These are phyloP conservation scores for Pseudoneurospora amorphoporcata DNA, from an alignment of 495 filamentous ascomycete species.

Conservation along the genomic window DNA sequence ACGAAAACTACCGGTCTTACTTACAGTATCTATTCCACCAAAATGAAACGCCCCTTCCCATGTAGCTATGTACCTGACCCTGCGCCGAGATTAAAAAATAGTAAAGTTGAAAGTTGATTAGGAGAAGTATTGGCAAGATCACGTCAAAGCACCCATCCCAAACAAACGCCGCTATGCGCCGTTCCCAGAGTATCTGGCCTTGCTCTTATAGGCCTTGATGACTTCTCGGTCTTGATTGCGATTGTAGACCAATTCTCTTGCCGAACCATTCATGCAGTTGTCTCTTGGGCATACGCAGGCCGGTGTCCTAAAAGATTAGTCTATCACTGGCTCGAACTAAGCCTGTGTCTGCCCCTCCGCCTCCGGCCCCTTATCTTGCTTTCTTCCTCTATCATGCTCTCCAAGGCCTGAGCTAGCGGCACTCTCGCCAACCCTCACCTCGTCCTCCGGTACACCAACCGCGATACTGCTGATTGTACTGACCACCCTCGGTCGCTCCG, in stretches of 20 bases:
- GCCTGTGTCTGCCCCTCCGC: background rate
- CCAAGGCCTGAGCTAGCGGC: slow-evolving; percentile 37
- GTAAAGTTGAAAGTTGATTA: background rate
- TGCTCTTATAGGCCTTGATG: background rate
- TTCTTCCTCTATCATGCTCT: background rate
- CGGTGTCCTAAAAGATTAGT: background rate
- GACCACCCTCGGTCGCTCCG: slow-evolving; percentile 23
- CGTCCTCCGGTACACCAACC: slow-evolving; percentile 38
- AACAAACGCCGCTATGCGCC: background rate
- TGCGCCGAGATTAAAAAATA: background rate
- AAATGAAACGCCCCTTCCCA: background rate
- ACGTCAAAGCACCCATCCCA: background rate
- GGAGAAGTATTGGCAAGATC: background rate
- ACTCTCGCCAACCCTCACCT: slow-evolving; percentile 46
- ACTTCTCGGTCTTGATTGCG: background rate
- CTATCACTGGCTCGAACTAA: background rate
- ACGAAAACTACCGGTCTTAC: background rate
- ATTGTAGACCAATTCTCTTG: background rate
- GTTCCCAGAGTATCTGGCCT: background rate
- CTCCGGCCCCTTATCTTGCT: background rate
- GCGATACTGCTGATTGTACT: slow-evolving; percentile 29
- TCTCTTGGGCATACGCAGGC: background rate
- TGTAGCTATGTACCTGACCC: background rate
- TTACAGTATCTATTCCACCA: background rate
- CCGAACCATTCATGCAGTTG: background rate